phyloP scores from a whole-genome alignment of 176 grass and related monocot genomes.

The barley (Hordeum vulgare) region MorexV3_pseudomolecules_assembly NC_058522.1:29185741-29186240 shows the following conservation, averaged over 20 bases:
- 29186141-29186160: conserved; percentile 25
- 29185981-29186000: too few species aligned
- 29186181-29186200: background rate
- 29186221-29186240: too few species aligned
- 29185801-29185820: conserved; percentile 57
- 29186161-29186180: background rate
- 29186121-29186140: conserved; percentile 51
- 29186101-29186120: conserved; percentile 72
- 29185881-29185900: conserved; percentile 27
- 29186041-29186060: conserved; percentile 33
- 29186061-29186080: conserved; percentile 76
- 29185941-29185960: conserved; percentile 10
- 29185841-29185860: conserved; percentile 11
- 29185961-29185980: too few species aligned
- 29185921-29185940: conserved; percentile 65
- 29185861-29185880: conserved; percentile 49
- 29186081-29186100: conserved; percentile 69
- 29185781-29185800: conserved; percentile 27
- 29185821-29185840: conserved; percentile 21
- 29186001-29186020: background rate
- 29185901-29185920: conserved; percentile 54
- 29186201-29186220: background rate
- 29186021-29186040: background rate
- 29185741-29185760: background rate
- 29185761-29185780: background rate